Evolutionary conservation across 2,329 filamentous ascomycete species (phyloP).

Genomic region (Penicillium sp.): DNA sequence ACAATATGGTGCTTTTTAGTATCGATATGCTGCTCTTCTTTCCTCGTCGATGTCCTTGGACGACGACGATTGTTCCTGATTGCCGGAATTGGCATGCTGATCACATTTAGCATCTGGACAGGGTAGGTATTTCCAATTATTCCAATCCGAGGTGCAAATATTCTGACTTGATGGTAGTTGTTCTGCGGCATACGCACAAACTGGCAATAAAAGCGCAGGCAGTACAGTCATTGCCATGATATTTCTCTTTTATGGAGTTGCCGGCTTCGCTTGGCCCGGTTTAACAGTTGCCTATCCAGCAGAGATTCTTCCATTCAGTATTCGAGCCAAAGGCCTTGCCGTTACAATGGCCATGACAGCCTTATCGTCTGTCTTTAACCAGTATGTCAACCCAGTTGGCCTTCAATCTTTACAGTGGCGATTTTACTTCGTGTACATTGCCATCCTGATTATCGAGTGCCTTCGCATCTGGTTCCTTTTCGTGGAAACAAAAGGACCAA

Average conservation of each 20-base stretch:
- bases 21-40: slow-evolving; percentile 31
- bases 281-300: slow-evolving; percentile 22
- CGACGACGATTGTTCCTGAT: slow-evolving; percentile 12
- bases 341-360: slow-evolving; percentile 5
- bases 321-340: slow-evolving; percentile 26
- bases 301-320: slow-evolving; percentile 35
- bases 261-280: slow-evolving; percentile 29
- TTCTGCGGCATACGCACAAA: slow-evolving; percentile 18
- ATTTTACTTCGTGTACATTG: slow-evolving; percentile 23
- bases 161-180: slow-evolving; percentile 5
- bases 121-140: slow-evolving; percentile 2
- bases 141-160: background rate
- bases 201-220: slow-evolving; percentile 15
- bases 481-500: slow-evolving; percentile 40
- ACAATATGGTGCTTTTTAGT: slow-evolving; percentile 24
- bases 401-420: slow-evolving; percentile 21
- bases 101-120: slow-evolving; percentile 22
- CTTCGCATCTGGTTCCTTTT: slow-evolving; percentile 32
- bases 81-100: slow-evolving; percentile 10
- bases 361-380: slow-evolving; percentile 9
- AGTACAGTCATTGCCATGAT: slow-evolving; percentile 18
- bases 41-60: slow-evolving; percentile 14
- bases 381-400: slow-evolving; percentile 19
- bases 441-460: slow-evolving; percentile 30
- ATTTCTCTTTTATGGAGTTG: slow-evolving; percentile 31